Percentiles rank a stretch among this genome's conserved stretches.
phyloP scores from a whole-genome alignment of 1,139 yeast genomes.

The Pichia sp. region DNA sequence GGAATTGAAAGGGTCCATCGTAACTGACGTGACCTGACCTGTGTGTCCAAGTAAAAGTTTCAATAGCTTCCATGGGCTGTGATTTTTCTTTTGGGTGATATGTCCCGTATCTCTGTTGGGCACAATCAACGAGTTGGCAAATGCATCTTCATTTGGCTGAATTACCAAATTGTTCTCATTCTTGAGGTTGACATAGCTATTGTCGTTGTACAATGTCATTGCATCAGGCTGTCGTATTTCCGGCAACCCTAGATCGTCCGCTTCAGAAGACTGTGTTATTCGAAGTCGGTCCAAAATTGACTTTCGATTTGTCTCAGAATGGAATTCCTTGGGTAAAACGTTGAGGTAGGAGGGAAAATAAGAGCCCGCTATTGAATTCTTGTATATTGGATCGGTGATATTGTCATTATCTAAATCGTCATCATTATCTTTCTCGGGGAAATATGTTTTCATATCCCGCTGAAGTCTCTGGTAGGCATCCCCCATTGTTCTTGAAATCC shows the following conservation, averaged over 20 bases:
- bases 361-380: conserved; percentile 14
- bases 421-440: conserved; percentile 8
- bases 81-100: conserved; percentile 32
- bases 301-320: conserved; percentile 12
- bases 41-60: conserved; percentile 83
- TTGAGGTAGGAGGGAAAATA: conserved; percentile 18
- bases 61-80: conserved; percentile 65
- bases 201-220: conserved; percentile 16
- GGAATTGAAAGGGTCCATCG: conserved; percentile 79
- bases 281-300: conserved; percentile 24
- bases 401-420: conserved; percentile 3
- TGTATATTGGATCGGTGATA: conserved; percentile 14
- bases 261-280: neutral
- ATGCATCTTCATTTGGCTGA: conserved; percentile 22
- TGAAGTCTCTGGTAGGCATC: conserved; percentile 8
- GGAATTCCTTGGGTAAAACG: conserved; percentile 23
- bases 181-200: neutral
- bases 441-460: conserved; percentile 1
- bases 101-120: conserved; percentile 18
- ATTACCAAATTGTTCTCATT: neutral
- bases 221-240: conserved; percentile 5
- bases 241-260: conserved; percentile 14
- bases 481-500: neutral
- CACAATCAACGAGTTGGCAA: conserved; percentile 28
- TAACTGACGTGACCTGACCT: conserved; percentile 85